Base-by-base conservation (phyloP, 2,329 filamentous ascomycete species). In the Zopfia rhizophila region DNA sequence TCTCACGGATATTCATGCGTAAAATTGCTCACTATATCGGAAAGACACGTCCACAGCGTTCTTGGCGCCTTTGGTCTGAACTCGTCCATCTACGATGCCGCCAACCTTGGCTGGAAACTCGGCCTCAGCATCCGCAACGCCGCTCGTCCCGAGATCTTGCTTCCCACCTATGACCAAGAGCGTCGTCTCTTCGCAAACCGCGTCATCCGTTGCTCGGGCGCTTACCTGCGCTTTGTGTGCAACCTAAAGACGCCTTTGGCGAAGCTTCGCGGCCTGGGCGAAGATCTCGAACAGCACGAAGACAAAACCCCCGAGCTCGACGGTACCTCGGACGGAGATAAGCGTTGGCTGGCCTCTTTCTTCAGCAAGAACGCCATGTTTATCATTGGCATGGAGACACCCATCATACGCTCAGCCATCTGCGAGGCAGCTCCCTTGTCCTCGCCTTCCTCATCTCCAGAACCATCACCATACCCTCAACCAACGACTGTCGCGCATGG, bases 21-120 rank as follows among this genome's bases (percentile, higher is more conserved):
- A 5, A n/a, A n/a, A n/a, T n/a, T n/a, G n/a, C n/a, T n/a, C n/a
- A 30, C 4, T 16, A 2, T 1, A 3, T 18, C 27, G 16, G 3
- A 7, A 14, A 68, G 65, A 2, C 66, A 69, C 37, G 61, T 72
- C 7, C 69, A 73, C 44, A 65, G 60, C 7, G 65, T 70, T 11
- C 59, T 72, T 48, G 69, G 69, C 1, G 70, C 69, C 1, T 72
- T 72, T 35, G 70, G 70, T 7, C 61, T 72, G 1, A 73, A 73
- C 41, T 55, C 66, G 2, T 70, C 69, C n/a, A 69, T 73, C 35
- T 41, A 62, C 7, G 70, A 73, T 39, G 62, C 65, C 6, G 54
- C 62, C 4, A 73, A 73, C 28, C 60, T 73, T 2, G 54, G 53
- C 3, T 73, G 70, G 70, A 73, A 72, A 43, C 41, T 72, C 11